Percentiles rank a stretch among this genome's conserved stretches.
These are phyloP conservation scores for Hypoxylon fuscum DNA, from an alignment of 495 filamentous ascomycete species.

Conservation along the genomic window DNA sequence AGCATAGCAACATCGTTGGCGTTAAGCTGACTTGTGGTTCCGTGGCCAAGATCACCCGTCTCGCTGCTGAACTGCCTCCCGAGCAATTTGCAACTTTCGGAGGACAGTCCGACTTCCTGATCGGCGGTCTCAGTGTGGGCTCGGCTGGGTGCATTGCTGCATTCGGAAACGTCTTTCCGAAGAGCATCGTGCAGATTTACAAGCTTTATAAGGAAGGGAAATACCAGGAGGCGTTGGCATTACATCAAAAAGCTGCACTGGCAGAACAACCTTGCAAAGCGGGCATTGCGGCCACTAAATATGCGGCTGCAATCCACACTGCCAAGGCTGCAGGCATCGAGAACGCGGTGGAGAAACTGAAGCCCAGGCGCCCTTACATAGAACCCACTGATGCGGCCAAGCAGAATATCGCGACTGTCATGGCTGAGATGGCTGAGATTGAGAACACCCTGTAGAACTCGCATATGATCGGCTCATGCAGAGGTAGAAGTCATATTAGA, in stretches of 20 bases:
- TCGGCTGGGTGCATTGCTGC: constrained; percentile 72
- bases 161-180: constrained; percentile 73
- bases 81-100: constrained; percentile 71
- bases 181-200: constrained; percentile 62
- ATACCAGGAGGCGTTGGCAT: constrained; percentile 60
- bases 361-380: constrained; percentile 67
- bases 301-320: constrained; percentile 65
- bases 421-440: constrained; percentile 60
- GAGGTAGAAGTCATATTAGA: background rate
- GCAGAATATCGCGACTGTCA: constrained; percentile 55
- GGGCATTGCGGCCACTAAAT: constrained; percentile 73
- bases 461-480: background rate
- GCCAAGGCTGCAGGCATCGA: constrained; percentile 66
- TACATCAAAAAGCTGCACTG: constrained; percentile 61
- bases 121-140: constrained; percentile 68
- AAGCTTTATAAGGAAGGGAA: constrained; percentile 60
- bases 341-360: constrained; percentile 43
- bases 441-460: constrained; percentile 49
- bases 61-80: constrained; percentile 61
- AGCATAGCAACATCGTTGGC: constrained; percentile 61
- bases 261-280: constrained; percentile 66
- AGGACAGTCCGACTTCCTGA: constrained; percentile 75
- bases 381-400: constrained; percentile 59
- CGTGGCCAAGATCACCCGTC: constrained; percentile 67
- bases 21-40: constrained; percentile 76